Base-by-base conservation (phyloP, 306 rosid species). In the Begonia peltatifolia region DNA sequence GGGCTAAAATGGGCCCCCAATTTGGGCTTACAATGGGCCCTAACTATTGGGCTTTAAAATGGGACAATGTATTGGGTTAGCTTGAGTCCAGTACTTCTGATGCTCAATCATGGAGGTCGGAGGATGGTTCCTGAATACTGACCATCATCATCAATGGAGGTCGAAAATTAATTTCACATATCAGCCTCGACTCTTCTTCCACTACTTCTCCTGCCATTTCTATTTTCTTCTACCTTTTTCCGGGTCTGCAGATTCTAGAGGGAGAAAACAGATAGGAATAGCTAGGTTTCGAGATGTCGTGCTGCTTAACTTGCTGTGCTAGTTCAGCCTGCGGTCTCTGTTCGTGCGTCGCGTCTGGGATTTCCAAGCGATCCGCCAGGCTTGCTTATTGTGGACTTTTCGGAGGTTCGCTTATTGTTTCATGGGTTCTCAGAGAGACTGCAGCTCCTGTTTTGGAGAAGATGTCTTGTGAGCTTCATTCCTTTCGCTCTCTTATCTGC, bases 391-490 rank as follows among this genome's bases (percentile, higher is more conserved):
- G 99, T 65, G 80, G 78, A 42, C 79, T 90, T 58, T 90, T 90
- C 56, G 99, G 99, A 12, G 64, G 62, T 2, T 90, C 93, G 58
- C 80, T 83, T 20, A 57, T 90, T 25, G 64, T 77, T 61, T 79
- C 99, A 6, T 90, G 99, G 99, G 64, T 90, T 66, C 76, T 90
- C 62, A 75, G 99, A 61, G 94, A 90, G 76, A 69, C 86, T 57
- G 99, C 65, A 12, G 80, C 88, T 65, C 94, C 99, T 72, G 70
- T 90, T 9, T 52, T 86, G 78, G 75, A 79, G 88, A 79, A 90
- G 64, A 54, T 90, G 54, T 84, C 99, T 38, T 90, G 99, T 90
- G 69, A 75, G 75, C 71, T 57, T 17, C 1, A 8, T 58, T 58
- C 30, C 20, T 23, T 25, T 4, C 14, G 18, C 41, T 53, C 38